Evolutionary conservation across 495 filamentous ascomycete species (phyloP), one percentile per base, ranked within the genome.

Genomic region (Pyrenopolyporus hunteri): DNA sequence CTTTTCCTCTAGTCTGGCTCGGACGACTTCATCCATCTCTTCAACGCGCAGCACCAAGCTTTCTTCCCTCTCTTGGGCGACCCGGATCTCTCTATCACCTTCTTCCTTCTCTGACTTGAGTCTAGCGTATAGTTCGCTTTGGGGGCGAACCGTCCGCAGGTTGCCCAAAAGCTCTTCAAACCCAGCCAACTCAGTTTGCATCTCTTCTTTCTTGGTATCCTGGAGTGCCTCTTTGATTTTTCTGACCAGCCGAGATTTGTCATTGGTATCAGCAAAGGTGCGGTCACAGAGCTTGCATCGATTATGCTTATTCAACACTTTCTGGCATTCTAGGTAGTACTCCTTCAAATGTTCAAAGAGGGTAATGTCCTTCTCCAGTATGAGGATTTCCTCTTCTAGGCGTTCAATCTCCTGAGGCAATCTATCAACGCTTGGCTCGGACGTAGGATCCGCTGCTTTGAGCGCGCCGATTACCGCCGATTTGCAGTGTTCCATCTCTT

Each of bases 81-180:
- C 71, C 28, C 78, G 73, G 14, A 89, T 77, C 42, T 93, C 88
- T 22, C 82, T 79, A 52, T 84, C 78, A 3, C 92, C 61, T 0
- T 77, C 74, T 2, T 90, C 93, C 25, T 97, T 83, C 63, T 97
- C 92, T 2, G 74, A 73, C 20, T 80, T 80, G 16, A 97, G 76
- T 25, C 88, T 84, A 28, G 80, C 73, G 77, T 89, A 93, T 0
- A 83, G 83, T 37, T 96, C 91, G 66, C 89, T 91, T 47, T 84
- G 81, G 6, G 85, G 76, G 33, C 82, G 83, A 16, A 82, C 89
- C 9, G 76, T 78, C 53, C 82, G 83, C 6, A 89, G 82, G 32
- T 66, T 70, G 37, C 79, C 76, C 14, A 92, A 74, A 9, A 83
- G 76, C 49, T 81, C 72, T 46, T 89, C 84, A 7, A 76, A 47